Evolutionary conservation across 2,329 filamentous ascomycete genomes (phyloP), one percentile per base, ranked within the genome.

Genomic region (Zasmidium angulare): DNA sequence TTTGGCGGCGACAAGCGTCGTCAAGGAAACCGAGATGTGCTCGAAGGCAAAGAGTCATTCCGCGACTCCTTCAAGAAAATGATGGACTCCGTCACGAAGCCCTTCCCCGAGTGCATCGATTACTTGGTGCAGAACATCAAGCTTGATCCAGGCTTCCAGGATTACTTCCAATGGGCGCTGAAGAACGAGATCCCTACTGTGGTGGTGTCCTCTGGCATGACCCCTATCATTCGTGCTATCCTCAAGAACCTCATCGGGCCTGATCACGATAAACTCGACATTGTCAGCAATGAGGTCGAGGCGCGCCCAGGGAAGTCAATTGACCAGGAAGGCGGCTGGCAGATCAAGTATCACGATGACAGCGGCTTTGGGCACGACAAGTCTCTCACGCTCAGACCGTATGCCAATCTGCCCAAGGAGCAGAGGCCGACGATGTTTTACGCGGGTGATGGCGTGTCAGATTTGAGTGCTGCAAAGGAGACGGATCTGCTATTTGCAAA

Each of bases 361-460:
- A 91, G 89, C 72, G 83, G 87, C 59, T 96, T 96, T 70, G 95
- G 95, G n/a, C 95, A 99, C 74, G 93, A 99, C 82, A 99, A 99
- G 84, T 93, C 89, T 23, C 81, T 93, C 55, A 91, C 95, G 73
- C 91, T 99, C 70, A 86, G 90, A 65, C 91, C 91, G 53, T 98
- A 98, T 77, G 88, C 89, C 1, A 81, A 86, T 23, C 81, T 96
- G 47, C 86, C 90, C 0, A 81, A 81, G 14, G 75, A 80, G 29
- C 77, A 89, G 70, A 84, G 92, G 46, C 95, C 95, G 1, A 87
- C 86, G 43, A 85, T 98, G 78, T 91, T 98, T 75, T 99, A 99
- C 71, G 93, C 95, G 29, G 95, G 95, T 59, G 93, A 98, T 69
- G 93, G 93, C 51, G 91, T 97, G 3, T 96, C 90, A 2, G 93